phyloP scores from a whole-genome alignment of 495 filamentous ascomycete genomes.

The Chaetomium tenue region DNA sequence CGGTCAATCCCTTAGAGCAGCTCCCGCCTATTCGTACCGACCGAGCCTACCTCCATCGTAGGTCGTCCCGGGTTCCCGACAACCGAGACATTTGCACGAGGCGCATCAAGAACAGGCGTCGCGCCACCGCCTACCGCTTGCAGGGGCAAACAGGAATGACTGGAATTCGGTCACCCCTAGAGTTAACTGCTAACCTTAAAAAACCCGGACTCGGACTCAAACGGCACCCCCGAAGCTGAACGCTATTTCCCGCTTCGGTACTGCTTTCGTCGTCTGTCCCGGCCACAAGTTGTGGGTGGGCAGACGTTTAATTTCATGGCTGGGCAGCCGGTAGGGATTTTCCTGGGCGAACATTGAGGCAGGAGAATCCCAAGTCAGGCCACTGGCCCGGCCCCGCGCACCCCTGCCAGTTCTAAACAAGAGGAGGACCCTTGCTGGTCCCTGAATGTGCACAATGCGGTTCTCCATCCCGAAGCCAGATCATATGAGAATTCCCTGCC shows the following conservation, averaged over 20 bases:
- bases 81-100: constrained; percentile 8
- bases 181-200: background rate
- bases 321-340: background rate
- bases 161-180: background rate
- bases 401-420: constrained; percentile 8
- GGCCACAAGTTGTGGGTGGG: too few species aligned
- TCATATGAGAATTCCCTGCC: too few species aligned
- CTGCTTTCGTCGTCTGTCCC: too few species aligned
- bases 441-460: constrained; percentile 16
- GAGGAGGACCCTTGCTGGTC: constrained; percentile 10
- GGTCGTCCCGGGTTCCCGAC: constrained; percentile 6
- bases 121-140: background rate
- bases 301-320: background rate
- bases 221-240: background rate
- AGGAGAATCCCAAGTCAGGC: background rate
- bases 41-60: too few species aligned
- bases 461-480: background rate
- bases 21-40: background rate
- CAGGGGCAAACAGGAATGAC: background rate
- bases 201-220: background rate
- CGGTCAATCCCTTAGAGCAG: background rate
- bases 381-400: background rate
- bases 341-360: background rate
- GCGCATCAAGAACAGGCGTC: background rate
- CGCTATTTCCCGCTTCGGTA: background rate